Evolutionary conservation across 2,329 filamentous ascomycete species (phyloP).

Genomic region (Pseudophaeomoniella oleicola): DNA sequence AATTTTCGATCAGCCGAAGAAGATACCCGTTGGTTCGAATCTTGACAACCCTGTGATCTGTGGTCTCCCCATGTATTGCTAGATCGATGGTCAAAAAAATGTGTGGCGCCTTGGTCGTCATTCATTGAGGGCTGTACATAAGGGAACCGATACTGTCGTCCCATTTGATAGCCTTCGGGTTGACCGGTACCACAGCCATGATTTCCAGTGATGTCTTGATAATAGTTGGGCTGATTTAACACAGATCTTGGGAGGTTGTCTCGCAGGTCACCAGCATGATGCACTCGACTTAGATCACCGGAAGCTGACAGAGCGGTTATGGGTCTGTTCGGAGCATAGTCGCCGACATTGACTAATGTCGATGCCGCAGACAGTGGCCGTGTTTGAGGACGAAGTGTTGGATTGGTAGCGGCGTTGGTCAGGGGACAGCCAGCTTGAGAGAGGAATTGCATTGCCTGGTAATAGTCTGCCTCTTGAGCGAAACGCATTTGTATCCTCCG

Average conservation of each 20-base stretch:
- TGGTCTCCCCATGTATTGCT: too few relatives aligned
- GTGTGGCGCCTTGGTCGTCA: too few relatives aligned
- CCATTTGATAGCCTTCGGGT: too few relatives aligned
- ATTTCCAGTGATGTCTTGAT: not conserved
- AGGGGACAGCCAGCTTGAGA: conserved; percentile 27
- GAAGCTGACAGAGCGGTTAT: not conserved
- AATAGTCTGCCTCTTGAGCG: conserved; percentile 22
- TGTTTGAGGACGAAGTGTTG: conserved; percentile 9
- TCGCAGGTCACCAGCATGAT: not conserved
- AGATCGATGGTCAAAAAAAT: too few relatives aligned
- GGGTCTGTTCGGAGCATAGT: conserved; percentile 3
- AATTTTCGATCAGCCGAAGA: too few relatives aligned
- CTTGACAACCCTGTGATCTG: too few relatives aligned
- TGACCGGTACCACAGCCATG: too few relatives aligned
- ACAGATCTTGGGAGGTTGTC: not conserved
- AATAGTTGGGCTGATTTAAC: not conserved
- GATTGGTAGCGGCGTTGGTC: conserved; percentile 20
- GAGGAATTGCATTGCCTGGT: conserved; percentile 24
- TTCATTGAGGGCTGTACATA: too few relatives aligned
- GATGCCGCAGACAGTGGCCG: conserved; percentile 5
- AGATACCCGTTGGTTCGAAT: too few relatives aligned
- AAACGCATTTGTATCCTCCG: conserved; percentile 32
- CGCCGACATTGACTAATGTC: conserved; percentile 3
- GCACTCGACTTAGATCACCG: not conserved
- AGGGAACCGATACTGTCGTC: too few relatives aligned